A percentile compares a stretch with the other conserved stretches of the same genome.
These are phyloP conservation scores for Cytospora paraplurivora DNA, from an alignment of 2,329 filamentous ascomycete species.

Conservation along the genomic window DNA sequence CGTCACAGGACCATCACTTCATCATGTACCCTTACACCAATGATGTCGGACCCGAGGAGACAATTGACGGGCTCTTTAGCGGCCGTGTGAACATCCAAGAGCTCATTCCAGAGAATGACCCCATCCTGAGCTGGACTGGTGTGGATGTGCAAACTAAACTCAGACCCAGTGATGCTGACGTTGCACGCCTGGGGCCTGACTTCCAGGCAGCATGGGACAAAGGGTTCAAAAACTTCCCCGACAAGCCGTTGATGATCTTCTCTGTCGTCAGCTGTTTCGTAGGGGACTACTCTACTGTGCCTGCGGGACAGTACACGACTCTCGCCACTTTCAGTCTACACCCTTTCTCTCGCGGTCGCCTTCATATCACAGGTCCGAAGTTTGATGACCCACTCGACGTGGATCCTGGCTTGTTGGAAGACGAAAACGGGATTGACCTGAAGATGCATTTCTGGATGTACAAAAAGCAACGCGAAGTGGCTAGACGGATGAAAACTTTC, in stretches of 20 bases:
- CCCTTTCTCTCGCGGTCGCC: constrained; percentile 17
- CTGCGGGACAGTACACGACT: too few species aligned
- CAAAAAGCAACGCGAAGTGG: constrained; percentile 51
- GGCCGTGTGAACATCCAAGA: constrained; percentile 17
- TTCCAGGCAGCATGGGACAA: constrained; percentile 32
- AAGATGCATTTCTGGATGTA: constrained; percentile 55
- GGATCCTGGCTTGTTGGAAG: constrained; percentile 53
- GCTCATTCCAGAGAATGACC: constrained; percentile 28
- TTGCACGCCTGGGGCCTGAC: constrained; percentile 31
- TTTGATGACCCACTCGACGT: constrained; percentile 49
- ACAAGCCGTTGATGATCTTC: constrained; percentile 32
- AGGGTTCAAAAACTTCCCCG: constrained; percentile 31
- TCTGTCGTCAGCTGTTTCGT: background rate
- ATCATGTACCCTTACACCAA: constrained; percentile 8
- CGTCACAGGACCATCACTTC: too few species aligned
- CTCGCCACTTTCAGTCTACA: constrained; percentile 30
- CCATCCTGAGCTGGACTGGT: constrained; percentile 33
- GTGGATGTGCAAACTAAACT: constrained; percentile 32
- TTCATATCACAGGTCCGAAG: constrained; percentile 49
- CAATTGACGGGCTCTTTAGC: constrained; percentile 1
- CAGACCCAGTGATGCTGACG: constrained; percentile 32
- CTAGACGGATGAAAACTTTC: constrained; percentile 48
- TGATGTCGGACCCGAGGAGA: background rate
- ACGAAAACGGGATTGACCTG: constrained; percentile 48
- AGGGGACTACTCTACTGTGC: too few species aligned